phyloP scores from a whole-genome alignment of 225 moss, liverwort and hornwort genomes.

The Takakia lepidozioides region DNA sequence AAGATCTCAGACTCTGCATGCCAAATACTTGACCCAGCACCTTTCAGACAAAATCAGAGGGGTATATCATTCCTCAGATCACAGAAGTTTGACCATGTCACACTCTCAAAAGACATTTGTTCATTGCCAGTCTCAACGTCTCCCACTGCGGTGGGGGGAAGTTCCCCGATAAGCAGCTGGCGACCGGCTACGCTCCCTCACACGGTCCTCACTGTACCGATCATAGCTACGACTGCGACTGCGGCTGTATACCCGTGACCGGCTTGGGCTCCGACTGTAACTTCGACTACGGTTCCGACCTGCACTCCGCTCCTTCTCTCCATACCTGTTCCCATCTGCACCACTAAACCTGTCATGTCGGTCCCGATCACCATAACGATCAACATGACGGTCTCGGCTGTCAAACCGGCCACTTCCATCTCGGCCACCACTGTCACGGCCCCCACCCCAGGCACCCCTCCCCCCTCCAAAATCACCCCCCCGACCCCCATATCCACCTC shows the following conservation, averaged over 20 bases:
- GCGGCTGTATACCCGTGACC: conserved; percentile 62
- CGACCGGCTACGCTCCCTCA: conserved; percentile 72
- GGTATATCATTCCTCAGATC: background rate
- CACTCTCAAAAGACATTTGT: background rate
- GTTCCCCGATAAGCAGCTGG: conserved; percentile 40
- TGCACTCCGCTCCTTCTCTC: conserved; percentile 62
- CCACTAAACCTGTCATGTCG: conserved; percentile 70
- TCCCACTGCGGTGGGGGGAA: conserved; percentile 38
- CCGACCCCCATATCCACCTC: conserved; percentile 55
- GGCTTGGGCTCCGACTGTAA: conserved; percentile 81
- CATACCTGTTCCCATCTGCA: conserved; percentile 51
- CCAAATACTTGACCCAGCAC: no score
- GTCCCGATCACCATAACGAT: conserved; percentile 43
- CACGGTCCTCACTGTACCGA: conserved; percentile 67
- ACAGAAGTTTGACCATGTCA: background rate
- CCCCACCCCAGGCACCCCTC: conserved; percentile 58
- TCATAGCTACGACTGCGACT: conserved; percentile 84
- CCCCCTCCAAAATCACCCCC: conserved; percentile 64
- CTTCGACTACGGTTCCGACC: conserved; percentile 66
- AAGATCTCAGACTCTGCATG: no score
- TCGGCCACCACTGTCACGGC: conserved; percentile 48
- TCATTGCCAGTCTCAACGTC: conserved; percentile 16
- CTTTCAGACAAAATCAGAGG: background rate
- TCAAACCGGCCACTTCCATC: conserved; percentile 59
- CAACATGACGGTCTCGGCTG: conserved; percentile 37